phyloP scores from a whole-genome alignment of 2,329 filamentous ascomycete genomes.

The Decorospora gaudefroyi region DNA sequence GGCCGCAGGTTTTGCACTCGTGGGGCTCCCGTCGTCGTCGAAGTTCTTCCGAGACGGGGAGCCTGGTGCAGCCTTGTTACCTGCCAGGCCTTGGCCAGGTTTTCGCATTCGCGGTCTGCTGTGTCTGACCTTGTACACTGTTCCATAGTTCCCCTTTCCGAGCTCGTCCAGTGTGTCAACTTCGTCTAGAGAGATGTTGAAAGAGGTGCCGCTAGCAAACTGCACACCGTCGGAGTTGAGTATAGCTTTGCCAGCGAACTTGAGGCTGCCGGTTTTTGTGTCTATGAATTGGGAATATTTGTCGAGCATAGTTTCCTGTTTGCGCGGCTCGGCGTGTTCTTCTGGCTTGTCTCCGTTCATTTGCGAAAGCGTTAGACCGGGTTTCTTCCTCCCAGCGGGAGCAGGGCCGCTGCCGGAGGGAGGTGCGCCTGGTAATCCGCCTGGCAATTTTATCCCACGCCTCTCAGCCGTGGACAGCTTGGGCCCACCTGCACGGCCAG shows the following conservation, averaged over 20 bases:
- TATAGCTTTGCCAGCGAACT: constrained; percentile 88
- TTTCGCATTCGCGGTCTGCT: constrained; percentile 68
- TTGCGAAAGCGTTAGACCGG: constrained; percentile 51
- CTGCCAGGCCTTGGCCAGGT: constrained; percentile 63
- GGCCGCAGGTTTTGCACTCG: constrained; percentile 43
- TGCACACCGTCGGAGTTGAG: constrained; percentile 89
- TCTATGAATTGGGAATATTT: constrained; percentile 85
- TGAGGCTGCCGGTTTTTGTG: constrained; percentile 85
- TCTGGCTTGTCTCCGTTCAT: constrained; percentile 47
- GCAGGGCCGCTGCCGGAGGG: constrained; percentile 49
- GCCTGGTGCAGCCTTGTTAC: constrained; percentile 56
- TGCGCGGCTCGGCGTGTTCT: constrained; percentile 31
- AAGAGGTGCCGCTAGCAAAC: constrained; percentile 85
- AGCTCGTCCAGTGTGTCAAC: constrained; percentile 91
- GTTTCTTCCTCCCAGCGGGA: constrained; percentile 48
- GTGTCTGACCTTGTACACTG: constrained; percentile 94
- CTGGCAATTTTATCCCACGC: constrained; percentile 66
- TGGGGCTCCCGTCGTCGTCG: constrained; percentile 47
- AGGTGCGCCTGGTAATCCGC: constrained; percentile 53
- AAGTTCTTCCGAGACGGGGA: constrained; percentile 42
- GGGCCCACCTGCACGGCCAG: constrained; percentile 53
- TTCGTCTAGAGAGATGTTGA: constrained; percentile 93
- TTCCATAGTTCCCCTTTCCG: constrained; percentile 97
- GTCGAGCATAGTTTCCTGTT: constrained; percentile 58
- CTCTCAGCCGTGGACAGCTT: constrained; percentile 69